These are phyloP conservation scores for Pseudogymnoascus sp. DNA, from an alignment of 2,329 filamentous ascomycete genomes.

Conservation along the genomic window DNA sequence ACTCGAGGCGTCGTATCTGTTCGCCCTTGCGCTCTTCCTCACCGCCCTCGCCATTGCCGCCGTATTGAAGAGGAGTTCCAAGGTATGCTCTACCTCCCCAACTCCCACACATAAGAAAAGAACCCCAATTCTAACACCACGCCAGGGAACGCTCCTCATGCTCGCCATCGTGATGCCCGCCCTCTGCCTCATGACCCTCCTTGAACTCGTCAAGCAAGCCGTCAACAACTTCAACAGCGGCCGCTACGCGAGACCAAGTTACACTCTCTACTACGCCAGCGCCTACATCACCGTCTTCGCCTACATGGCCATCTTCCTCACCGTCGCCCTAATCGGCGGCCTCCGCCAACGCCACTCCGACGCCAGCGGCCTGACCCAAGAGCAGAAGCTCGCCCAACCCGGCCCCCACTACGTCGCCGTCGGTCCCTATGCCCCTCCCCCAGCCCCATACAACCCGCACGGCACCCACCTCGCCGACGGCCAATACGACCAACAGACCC, in stretches of 20 bases:
- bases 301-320: neutral
- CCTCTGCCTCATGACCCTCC: neutral
- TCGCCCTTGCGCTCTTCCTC: neutral
- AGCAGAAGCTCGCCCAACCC: neutral
- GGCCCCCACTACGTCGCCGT: neutral
- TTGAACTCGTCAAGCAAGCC: neutral
- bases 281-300: neutral
- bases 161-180: neutral
- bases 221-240: neutral
- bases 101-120: neutral
- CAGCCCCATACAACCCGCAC: neutral
- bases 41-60: neutral
- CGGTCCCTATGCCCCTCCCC: neutral
- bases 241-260: too few species aligned
- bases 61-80: neutral
- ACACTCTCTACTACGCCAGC: neutral
- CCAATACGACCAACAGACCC: neutral
- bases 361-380: neutral
- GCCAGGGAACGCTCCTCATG: neutral
- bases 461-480: neutral
- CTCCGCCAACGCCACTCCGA: slow-evolving; percentile 2
- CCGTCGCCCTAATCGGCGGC: neutral
- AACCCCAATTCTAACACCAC: neutral
- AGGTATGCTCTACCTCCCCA: neutral
- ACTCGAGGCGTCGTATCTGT: neutral